Percentiles rank a stretch among this genome's conserved stretches.
These are phyloP conservation scores for Pythium folliculosum DNA, from an alignment of 352 stramenopile species.

Conservation along the genomic window DNA sequence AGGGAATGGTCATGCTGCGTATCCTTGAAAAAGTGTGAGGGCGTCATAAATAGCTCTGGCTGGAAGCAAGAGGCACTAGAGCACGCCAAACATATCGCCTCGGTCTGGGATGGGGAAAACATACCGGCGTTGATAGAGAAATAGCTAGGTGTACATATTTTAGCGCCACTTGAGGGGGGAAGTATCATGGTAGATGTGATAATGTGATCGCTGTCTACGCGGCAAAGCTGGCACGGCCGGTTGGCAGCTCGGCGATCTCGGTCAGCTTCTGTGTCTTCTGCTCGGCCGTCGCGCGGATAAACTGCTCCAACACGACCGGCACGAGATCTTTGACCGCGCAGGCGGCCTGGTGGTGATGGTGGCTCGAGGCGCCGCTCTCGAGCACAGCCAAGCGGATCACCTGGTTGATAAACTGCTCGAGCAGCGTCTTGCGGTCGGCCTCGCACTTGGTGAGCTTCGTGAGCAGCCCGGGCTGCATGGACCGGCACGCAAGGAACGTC, in stretches of 20 bases:
- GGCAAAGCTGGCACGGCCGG: constrained; percentile 3
- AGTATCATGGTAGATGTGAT: too few species aligned
- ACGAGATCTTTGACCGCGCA: constrained; percentile 24
- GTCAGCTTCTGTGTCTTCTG: constrained; percentile 21
- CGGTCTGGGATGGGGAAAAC: too few species aligned
- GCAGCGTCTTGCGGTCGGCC: constrained; percentile 18
- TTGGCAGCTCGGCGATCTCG: constrained; percentile 12
- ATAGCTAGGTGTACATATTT: too few species aligned
- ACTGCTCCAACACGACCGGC: constrained; percentile 15
- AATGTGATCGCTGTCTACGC: constrained; percentile 1
- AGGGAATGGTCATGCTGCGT: background rate
- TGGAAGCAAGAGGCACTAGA: too few species aligned
- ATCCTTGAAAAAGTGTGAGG: background rate
- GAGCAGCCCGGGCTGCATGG: constrained; percentile 28
- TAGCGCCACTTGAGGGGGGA: too few species aligned
- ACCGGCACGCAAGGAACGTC: constrained; percentile 28
- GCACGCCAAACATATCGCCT: background rate
- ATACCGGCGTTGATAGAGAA: too few species aligned
- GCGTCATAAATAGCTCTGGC: background rate
- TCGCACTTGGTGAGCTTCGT: constrained; percentile 23
- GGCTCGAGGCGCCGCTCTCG: constrained; percentile 5
- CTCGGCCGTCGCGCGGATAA: constrained; percentile 17
- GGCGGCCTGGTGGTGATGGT: background rate
- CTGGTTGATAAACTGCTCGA: constrained; percentile 29
- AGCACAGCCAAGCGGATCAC: constrained; percentile 26